Evolutionary conservation across 2,329 filamentous ascomycete species (phyloP).

Genomic region (Aspergillus pseudoglaucus): DNA sequence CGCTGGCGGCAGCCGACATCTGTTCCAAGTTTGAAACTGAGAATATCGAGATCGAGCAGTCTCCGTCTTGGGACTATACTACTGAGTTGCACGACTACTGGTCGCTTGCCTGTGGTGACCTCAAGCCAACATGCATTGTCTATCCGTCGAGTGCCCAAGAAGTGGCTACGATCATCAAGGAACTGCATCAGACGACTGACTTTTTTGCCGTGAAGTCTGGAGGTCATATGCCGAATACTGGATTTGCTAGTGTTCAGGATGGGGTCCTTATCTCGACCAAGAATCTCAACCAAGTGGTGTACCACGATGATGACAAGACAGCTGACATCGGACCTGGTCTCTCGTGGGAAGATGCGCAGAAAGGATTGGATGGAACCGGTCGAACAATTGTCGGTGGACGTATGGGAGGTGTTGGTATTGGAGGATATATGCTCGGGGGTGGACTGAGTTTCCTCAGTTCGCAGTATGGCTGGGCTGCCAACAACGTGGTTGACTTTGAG

Average conservation of each 20-base stretch:
- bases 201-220: conserved; percentile 52
- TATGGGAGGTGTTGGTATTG: conserved; percentile 44
- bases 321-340: conserved; percentile 34
- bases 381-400: conserved; percentile 39
- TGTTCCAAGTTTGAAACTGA: conserved; percentile 33
- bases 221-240: conserved; percentile 43
- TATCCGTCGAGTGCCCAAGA: conserved; percentile 45
- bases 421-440: conserved; percentile 41
- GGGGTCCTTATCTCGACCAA: conserved; percentile 42
- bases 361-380: conserved; percentile 24
- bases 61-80: conserved; percentile 29
- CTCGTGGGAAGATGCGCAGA: conserved; percentile 29
- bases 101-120: conserved; percentile 39
- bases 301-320: conserved; percentile 31
- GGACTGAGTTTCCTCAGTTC: conserved; percentile 46
- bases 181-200: conserved; percentile 43
- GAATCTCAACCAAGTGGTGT: conserved; percentile 34
- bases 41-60: conserved; percentile 28
- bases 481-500: conserved; percentile 43
- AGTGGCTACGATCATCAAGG: conserved; percentile 47
- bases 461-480: conserved; percentile 45
- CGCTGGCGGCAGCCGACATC: conserved; percentile 25
- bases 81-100: conserved; percentile 40
- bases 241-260: conserved; percentile 41
- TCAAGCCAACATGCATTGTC: conserved; percentile 43